Conservation (phyloP, 768 basidiomycete genomes). For the Thelephora ganbajun region DNA sequence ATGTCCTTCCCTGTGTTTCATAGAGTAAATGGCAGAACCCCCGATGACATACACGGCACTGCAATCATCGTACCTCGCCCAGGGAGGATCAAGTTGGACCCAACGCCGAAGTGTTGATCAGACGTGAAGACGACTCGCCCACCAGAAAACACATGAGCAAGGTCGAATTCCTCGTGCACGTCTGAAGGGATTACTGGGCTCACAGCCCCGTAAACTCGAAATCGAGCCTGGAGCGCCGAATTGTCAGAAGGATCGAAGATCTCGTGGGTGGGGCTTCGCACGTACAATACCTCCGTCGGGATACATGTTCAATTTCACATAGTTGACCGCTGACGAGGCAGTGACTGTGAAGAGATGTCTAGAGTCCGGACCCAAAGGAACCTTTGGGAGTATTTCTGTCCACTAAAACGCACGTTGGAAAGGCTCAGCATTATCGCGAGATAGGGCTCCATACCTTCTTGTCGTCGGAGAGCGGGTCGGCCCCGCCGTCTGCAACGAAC, state of each 20-base stretch:
- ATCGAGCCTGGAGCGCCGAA: constrained; percentile 52
- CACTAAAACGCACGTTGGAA: constrained; percentile 34
- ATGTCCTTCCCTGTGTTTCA: constrained; percentile 59
- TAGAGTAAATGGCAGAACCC: background rate
- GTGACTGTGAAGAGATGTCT: constrained; percentile 77
- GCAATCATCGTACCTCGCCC: constrained; percentile 44
- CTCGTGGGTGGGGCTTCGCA: constrained; percentile 6
- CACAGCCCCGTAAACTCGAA: constrained; percentile 81
- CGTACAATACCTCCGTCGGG: constrained; percentile 95
- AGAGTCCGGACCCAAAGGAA: constrained; percentile 68
- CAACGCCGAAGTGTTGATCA: constrained; percentile 92
- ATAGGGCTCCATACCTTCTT: constrained; percentile 31
- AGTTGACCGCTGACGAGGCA: constrained; percentile 39
- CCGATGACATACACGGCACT: constrained; percentile 5
- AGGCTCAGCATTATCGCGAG: background rate
- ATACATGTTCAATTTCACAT: constrained; percentile 88
- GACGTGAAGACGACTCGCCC: constrained; percentile 75
- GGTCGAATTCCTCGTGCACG: constrained; percentile 45
- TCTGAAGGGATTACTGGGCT: constrained; percentile 43
- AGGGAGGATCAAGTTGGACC: constrained; percentile 81
- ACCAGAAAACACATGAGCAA: constrained; percentile 85
- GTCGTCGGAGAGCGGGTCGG: constrained; percentile 29
- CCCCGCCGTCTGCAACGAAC: constrained; percentile 25
- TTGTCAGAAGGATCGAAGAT: constrained; percentile 4
- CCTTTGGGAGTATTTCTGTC: constrained; percentile 64